Conservation (phyloP, 2,329 filamentous ascomycete species). For the Diaporthe capsici region DNA sequence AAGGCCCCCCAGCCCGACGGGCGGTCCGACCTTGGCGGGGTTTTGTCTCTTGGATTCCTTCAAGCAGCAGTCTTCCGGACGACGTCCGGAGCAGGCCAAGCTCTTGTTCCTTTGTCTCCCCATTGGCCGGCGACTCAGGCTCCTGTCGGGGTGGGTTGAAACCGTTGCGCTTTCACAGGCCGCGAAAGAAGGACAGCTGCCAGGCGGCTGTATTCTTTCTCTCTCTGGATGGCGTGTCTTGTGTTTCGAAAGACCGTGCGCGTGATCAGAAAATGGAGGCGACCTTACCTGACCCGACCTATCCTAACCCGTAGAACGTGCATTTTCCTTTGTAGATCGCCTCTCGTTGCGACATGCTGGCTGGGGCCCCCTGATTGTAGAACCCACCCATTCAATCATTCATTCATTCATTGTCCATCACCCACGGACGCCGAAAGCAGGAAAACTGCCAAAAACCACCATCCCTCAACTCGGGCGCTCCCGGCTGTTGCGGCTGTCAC, state of each 20-base stretch:
- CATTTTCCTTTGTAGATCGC: background rate
- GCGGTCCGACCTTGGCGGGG: slow-evolving; percentile 5
- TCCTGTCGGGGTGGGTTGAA: background rate
- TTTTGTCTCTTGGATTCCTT: background rate
- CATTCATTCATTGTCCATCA: background rate
- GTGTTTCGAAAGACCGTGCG: slow-evolving; percentile 23
- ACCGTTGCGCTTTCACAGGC: slow-evolving; percentile 2
- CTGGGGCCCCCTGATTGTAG: background rate
- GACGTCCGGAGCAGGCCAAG: background rate
- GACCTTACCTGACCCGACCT: slow-evolving; percentile 2
- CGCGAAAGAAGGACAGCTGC: slow-evolving; percentile 4
- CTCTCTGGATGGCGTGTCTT: slow-evolving; percentile 2
- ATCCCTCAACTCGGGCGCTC: slow-evolving; percentile 8
- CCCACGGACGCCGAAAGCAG: background rate
- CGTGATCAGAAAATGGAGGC: slow-evolving; percentile 6
- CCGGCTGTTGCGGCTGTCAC: slow-evolving; percentile 29
- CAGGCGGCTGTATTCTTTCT: background rate
- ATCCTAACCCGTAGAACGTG: background rate
- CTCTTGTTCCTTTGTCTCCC: background rate
- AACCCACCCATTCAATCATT: background rate
- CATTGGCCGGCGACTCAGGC: slow-evolving; percentile 15
- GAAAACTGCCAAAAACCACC: background rate
- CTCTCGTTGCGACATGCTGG: background rate
- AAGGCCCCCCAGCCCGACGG: background rate
- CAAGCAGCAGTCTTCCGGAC: slow-evolving; percentile 12